Base-by-base conservation (phyloP, 2,329 filamentous ascomycete species). In the Fusarium tjaetaba region DNA sequence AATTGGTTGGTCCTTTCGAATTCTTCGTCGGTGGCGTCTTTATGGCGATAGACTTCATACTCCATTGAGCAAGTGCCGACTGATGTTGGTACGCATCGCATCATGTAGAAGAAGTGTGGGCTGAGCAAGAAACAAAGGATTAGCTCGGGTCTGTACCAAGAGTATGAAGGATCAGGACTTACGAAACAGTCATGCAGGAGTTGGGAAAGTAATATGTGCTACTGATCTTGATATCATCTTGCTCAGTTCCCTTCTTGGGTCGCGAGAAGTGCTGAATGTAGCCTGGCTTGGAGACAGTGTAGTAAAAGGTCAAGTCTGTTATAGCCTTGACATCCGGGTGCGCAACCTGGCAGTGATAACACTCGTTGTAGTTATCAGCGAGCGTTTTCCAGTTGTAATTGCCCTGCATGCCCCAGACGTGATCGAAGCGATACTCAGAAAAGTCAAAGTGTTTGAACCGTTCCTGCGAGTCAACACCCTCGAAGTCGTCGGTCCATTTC, bases 351-450 rank as follows among this genome's bases (percentile, higher is more conserved):
- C 73, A 72, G 30, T 74, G 73, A 39, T 74, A 75, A 14, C 69
- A 75, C 41, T 89, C 89, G 76, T 92, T 91, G 82, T 90, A 91
- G 80, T 91, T 91, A 76, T 91, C 89, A 18, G 85, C 86, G 22
- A 89, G 79, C 7, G 86, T 86, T 80, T 90, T 90, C 88, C 88
- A 90, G 80, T 90, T 90, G 76, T 87, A 88, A 20, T 85, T 82
- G 2, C 86, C 86, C 41, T 87, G 83, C 84, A 88, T 86, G 70
- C 88, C 84, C 86, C 87, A 90, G 22, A 80, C 80, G 76, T 90
- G 88, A 71, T 90, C 87, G 70, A 89, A 90, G 11, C 79, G 75
- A 77, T 89, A 91, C 46, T 88, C 80, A 10, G 84, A 82, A 64
- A 85, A 86, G 73, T 86, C 80, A 77, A 85, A 86, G 22, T 81